Conservation (phyloP, 768 basidiomycete species). For the Leccinum barrowsii region DNA sequence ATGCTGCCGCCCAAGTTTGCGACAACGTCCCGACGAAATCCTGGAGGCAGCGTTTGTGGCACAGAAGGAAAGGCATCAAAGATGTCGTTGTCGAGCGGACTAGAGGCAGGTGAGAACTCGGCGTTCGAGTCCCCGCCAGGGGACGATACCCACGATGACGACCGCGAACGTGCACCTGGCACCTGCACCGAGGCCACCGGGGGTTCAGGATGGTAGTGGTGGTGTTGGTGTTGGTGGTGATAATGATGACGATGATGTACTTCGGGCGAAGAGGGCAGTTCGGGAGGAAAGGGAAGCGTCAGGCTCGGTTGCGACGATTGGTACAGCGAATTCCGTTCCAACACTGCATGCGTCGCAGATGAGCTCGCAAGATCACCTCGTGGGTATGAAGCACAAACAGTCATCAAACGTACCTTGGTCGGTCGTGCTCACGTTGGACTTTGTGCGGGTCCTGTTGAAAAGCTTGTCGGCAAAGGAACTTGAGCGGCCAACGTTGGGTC, state of each 20-base stretch:
- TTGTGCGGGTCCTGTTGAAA: constrained; percentile 52
- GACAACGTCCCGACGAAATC: constrained; percentile 14
- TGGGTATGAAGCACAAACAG: background rate
- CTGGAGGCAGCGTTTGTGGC: constrained; percentile 46
- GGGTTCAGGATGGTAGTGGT: background rate
- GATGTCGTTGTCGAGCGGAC: constrained; percentile 51
- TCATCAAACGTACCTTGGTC: constrained; percentile 38
- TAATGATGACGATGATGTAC: background rate
- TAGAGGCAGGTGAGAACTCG: constrained; percentile 37
- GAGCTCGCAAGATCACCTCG: background rate
- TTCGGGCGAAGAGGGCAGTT: background rate
- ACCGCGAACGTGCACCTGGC: background rate
- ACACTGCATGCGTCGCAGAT: background rate
- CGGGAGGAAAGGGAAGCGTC: constrained; percentile 19
- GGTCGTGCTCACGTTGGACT: constrained; percentile 46
- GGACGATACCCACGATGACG: constrained; percentile 44
- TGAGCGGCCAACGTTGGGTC: constrained; percentile 41
- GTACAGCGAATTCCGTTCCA: constrained; percentile 29
- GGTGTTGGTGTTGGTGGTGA: background rate
- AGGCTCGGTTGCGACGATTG: constrained; percentile 24
- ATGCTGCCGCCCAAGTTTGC: constrained; percentile 2
- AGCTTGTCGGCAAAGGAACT: constrained; percentile 61
- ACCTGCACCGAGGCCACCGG: background rate
- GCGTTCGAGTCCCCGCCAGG: constrained; percentile 35
- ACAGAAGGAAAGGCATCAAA: constrained; percentile 75